Conservation (phyloP, 805 yeast genomes). For the Kodamaea neixiangensis region DNA sequence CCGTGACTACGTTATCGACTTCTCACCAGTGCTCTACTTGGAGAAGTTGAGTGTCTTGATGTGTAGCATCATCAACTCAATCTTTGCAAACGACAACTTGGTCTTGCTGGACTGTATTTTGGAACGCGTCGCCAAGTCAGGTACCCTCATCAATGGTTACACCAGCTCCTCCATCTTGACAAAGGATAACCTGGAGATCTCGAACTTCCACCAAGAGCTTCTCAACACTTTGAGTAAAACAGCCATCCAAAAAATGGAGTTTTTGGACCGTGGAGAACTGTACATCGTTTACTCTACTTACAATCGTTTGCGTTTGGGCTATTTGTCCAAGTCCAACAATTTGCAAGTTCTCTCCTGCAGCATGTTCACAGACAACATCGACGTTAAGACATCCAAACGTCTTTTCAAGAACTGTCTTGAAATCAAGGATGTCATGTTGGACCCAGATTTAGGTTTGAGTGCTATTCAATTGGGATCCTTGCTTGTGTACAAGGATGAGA, state of each 20-base stretch:
- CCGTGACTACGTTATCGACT: conserved; percentile 29
- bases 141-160: conserved; percentile 5
- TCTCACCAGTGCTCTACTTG: conserved; percentile 38
- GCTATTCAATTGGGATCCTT: conserved; percentile 59
- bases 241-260: conserved; percentile 42
- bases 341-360: conserved; percentile 66
- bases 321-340: conserved; percentile 53
- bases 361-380: conserved; percentile 46
- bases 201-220: background rate
- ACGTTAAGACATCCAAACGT: conserved; percentile 43
- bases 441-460: conserved; percentile 51
- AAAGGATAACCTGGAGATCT: background rate
- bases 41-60: conserved; percentile 36
- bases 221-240: conserved; percentile 31
- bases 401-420: conserved; percentile 54
- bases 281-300: conserved; percentile 55
- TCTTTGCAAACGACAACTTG: conserved; percentile 21
- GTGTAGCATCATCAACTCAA: conserved; percentile 35
- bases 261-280: conserved; percentile 58
- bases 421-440: conserved; percentile 53
- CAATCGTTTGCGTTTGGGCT: conserved; percentile 50
- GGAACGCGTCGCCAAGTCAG: conserved; percentile 22
- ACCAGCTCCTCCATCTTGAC: background rate
- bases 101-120: conserved; percentile 34
- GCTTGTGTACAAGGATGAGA: conserved; percentile 45